Evolutionary conservation across 2,329 filamentous ascomycete genomes (phyloP).

Genomic region (Canariomyces notabilis): DNA sequence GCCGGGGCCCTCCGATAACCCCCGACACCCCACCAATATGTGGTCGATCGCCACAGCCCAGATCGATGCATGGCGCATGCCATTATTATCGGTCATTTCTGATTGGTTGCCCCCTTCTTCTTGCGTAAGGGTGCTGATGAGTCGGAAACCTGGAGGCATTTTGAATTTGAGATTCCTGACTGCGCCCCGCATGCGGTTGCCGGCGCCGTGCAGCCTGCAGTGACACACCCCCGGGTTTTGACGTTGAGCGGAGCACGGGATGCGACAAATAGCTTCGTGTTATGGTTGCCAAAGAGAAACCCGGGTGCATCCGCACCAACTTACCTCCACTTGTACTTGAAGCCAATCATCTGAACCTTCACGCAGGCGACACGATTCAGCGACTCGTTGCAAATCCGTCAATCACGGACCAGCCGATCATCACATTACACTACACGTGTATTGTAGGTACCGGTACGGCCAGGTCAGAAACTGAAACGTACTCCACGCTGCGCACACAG

Average conservation of each 20-base stretch:
- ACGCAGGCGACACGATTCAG: background rate
- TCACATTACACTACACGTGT: too few species aligned
- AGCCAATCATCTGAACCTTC: background rate
- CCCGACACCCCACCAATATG: slow-evolving; percentile 9
- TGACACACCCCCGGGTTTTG: background rate
- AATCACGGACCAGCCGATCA: background rate
- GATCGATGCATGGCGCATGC: slow-evolving; percentile 1
- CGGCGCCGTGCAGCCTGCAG: slow-evolving; percentile 2
- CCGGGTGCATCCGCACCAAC: background rate
- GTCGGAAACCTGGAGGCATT: slow-evolving; percentile 3
- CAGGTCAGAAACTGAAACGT: too few species aligned
- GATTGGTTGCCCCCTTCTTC: background rate
- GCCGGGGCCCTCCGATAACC: slow-evolving; percentile 9
- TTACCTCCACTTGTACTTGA: too few species aligned
- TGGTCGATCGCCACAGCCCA: slow-evolving; percentile 12
- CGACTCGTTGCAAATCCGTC: background rate
- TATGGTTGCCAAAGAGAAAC: background rate
- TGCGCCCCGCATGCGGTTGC: slow-evolving; percentile 1
- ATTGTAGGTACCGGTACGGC: too few species aligned
- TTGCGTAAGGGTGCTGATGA: slow-evolving; percentile 11
- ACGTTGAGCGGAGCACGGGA: background rate
- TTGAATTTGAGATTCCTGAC: too few species aligned
- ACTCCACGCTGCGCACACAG: too few species aligned
- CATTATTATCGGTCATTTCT: slow-evolving; percentile 2
- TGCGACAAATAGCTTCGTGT: slow-evolving; percentile 5